These are phyloP conservation scores for Elsinoe ampelina DNA, from an alignment of 2,329 filamentous ascomycete species.

Conservation along the genomic window DNA sequence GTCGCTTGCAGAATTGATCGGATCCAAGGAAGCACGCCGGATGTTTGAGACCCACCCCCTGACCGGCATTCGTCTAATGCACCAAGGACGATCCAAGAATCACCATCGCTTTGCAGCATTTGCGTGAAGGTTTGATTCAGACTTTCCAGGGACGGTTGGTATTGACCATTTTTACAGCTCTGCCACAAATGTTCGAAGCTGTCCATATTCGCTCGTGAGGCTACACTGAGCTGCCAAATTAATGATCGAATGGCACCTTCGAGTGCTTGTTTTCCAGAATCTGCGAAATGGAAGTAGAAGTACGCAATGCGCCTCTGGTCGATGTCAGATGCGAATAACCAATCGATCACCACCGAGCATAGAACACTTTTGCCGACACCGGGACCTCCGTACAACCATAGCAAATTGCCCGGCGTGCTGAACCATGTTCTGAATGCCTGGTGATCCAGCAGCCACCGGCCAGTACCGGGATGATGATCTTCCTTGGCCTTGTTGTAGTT, in stretches of 20 bases:
- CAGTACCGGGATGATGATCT: conserved; percentile 12
- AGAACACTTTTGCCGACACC: conserved; percentile 22
- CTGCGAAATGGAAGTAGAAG: conserved; percentile 20
- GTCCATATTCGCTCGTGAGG: conserved; percentile 16
- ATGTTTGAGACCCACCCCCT: neutral
- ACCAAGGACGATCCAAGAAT: conserved; percentile 27
- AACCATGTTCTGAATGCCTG: conserved; percentile 18
- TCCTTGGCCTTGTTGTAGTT: conserved; percentile 17
- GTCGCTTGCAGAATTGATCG: conserved; percentile 15
- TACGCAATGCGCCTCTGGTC: conserved; percentile 5
- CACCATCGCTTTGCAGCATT: conserved; percentile 17
- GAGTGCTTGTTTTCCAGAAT: conserved; percentile 19
- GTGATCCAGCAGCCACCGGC: conserved; percentile 18
- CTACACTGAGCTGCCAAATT: conserved; percentile 18
- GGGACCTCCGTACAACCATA: conserved; percentile 21
- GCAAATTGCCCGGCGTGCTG: conserved; percentile 12
- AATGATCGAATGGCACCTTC: conserved; percentile 17
- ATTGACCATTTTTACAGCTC: conserved; percentile 11
- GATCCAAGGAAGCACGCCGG: conserved; percentile 16
- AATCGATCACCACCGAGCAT: conserved; percentile 18
- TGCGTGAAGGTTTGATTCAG: conserved; percentile 18
- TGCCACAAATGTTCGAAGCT: conserved; percentile 18
- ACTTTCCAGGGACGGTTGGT: conserved; percentile 16
- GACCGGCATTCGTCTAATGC: conserved; percentile 27
- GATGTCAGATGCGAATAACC: conserved; percentile 13